Base-by-base conservation (phyloP, 1,284 basidiomycete genomes). In the Trametes polyzona region DNA sequence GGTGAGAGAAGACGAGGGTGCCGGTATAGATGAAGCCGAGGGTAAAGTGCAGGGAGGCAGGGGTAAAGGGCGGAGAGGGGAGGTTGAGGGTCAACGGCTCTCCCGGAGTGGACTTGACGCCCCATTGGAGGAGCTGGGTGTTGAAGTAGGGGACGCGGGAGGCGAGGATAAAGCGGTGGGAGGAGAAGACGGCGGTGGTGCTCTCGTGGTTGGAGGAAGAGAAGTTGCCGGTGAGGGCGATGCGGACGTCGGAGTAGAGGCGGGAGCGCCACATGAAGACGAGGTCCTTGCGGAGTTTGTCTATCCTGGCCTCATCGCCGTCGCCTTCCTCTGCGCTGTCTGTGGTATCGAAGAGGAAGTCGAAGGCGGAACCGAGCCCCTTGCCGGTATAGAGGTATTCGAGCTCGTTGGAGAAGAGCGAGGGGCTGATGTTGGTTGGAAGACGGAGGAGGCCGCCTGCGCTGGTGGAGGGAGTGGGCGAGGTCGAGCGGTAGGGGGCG, bases 201-300 rank as follows among this genome's bases (percentile, higher is more conserved):
- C 78, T 82, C 55, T 90, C 87, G 55, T 88, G 85, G 50, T 84
- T 83, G 1, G 77, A 75, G 14, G 78, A 80, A 10, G 79, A 82
- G 65, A 87, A 85, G 44, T 80, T 81, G 36, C 86, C 87, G 0
- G 83, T 82, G 54, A 95, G 83, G 0, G 88, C 81, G 57, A 98
- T 88, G 50, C 87, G 84, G 16, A 95, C 85, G 72, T 98, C 95
- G 2, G 92, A 92, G 73, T 95, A 98, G 12, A 98, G 84, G 53
- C 94, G 86, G 16, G 90, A 93, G 26, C 95, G 78, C 95, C 95
- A 97, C 93, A 96, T 96, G 78, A 91, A 97, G 26, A 96, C 92
- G 30, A 97, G 79, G 71, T 97, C 95, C 72, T 95, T 90, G 52
- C 87, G 81, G 3, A 96, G 84, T 73, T 95, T 95, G 75, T 96